phyloP scores from a whole-genome alignment of 805 yeast genomes.

The Candida xyloterini region DNA sequence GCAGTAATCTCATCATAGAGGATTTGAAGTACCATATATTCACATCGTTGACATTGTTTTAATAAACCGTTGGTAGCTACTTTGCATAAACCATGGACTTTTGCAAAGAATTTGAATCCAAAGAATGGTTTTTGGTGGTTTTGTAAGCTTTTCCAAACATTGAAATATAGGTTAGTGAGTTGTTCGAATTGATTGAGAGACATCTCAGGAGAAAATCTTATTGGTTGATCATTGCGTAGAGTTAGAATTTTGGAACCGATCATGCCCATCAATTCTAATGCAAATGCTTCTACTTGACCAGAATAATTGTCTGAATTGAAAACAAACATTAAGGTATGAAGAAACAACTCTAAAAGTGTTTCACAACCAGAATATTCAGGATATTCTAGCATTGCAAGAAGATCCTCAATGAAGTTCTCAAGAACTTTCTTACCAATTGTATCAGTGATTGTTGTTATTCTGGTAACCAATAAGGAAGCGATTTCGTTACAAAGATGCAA shows the following conservation, averaged over 20 bases:
- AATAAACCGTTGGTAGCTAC: slow-evolving; percentile 1
- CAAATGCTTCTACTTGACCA: slow-evolving; percentile 44
- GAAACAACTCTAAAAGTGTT: slow-evolving; percentile 42
- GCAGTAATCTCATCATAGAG: slow-evolving; percentile 6
- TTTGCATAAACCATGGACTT: slow-evolving; percentile 5
- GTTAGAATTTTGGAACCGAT: slow-evolving; percentile 52
- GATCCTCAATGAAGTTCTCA: slow-evolving; percentile 57
- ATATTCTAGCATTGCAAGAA: slow-evolving; percentile 42
- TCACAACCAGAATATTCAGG: slow-evolving; percentile 69
- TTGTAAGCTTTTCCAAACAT: slow-evolving; percentile 8
- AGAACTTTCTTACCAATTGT: slow-evolving; percentile 36
- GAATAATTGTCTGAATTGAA: slow-evolving; percentile 39
- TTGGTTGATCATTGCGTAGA: slow-evolving; percentile 23
- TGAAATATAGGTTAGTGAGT: slow-evolving; percentile 8
- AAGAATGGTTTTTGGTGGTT: slow-evolving; percentile 4
- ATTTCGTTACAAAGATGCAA: slow-evolving; percentile 28
- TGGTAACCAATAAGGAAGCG: slow-evolving; percentile 29
- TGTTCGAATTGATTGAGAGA: slow-evolving; percentile 7
- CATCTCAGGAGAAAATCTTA: slow-evolving; percentile 9
- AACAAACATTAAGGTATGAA: slow-evolving; percentile 40
- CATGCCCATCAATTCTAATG: slow-evolving; percentile 59
- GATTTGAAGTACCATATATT: slow-evolving; percentile 5
- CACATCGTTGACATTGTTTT: slow-evolving; percentile 1
- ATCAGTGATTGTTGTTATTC: slow-evolving; percentile 33
- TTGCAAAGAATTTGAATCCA: slow-evolving; percentile 8